Evolutionary conservation across 2,329 filamentous ascomycete genomes (phyloP).

Genomic region (Alternaria viburni): DNA sequence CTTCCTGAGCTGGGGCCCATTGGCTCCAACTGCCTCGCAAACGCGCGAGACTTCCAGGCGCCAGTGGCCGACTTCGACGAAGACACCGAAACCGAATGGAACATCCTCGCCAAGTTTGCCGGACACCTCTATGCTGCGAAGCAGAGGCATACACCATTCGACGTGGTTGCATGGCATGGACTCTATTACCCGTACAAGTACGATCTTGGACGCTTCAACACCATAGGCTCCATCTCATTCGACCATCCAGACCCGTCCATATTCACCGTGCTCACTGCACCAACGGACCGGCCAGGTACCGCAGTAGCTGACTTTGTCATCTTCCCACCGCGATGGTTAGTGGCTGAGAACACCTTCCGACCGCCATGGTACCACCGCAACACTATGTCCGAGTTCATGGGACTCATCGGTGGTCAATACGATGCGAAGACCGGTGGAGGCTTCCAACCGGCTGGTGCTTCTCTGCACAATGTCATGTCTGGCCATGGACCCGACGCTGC

Average conservation of each 20-base stretch:
- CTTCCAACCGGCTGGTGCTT: slow-evolving; percentile 68
- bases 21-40: slow-evolving; percentile 70
- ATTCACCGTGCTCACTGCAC: slow-evolving; percentile 71
- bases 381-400: slow-evolving; percentile 74
- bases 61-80: slow-evolving; percentile 66
- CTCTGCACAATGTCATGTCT: slow-evolving; percentile 76
- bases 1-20: slow-evolving; percentile 72
- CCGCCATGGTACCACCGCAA: slow-evolving; percentile 77
- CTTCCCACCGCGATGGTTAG: slow-evolving; percentile 75
- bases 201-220: slow-evolving; percentile 64
- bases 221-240: slow-evolving; percentile 61
- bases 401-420: slow-evolving; percentile 67
- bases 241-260: slow-evolving; percentile 73
- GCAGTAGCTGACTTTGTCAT: slow-evolving; percentile 73
- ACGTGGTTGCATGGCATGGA: slow-evolving; percentile 76
- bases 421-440: slow-evolving; percentile 65
- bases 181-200: slow-evolving; percentile 68
- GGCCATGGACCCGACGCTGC: slow-evolving; percentile 69
- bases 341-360: slow-evolving; percentile 72
- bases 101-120: slow-evolving; percentile 66
- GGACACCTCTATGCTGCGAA: slow-evolving; percentile 66
- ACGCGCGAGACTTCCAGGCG: slow-evolving; percentile 68
- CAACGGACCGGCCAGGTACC: slow-evolving; percentile 60
- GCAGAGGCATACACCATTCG: slow-evolving; percentile 71
- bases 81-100: slow-evolving; percentile 62